Evolutionary conservation across 768 basidiomycete species (phyloP), one percentile per base, ranked within the genome.

Genomic region (Kwoniella sp.): DNA sequence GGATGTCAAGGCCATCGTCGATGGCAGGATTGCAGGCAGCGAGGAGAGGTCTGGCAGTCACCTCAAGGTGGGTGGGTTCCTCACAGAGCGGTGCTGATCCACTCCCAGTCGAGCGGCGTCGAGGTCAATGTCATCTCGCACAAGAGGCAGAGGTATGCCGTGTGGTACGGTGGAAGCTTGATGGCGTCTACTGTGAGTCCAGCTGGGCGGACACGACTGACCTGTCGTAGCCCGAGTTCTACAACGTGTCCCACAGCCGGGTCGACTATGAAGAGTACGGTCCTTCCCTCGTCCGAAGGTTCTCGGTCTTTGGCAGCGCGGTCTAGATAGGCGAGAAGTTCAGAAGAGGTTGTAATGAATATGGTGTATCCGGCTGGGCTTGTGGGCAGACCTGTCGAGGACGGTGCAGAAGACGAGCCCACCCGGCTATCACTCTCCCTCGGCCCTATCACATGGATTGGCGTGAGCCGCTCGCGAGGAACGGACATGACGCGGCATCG

Each of bases 81-180:
- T 27, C 10, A 3, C 7, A 14, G 10, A 20, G 17, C n/a, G 37
- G 36, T 43, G 40, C 26, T 56, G 43, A 50, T 28, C 27, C 0
- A 19, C 11, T 23, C 17, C 20, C 56, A 95, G 89, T 96, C 92
- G 7, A 88, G 89, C 22, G 93, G 95, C 22, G 88, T 98, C 19
- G 93, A 96, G 46, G 92, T 98, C 57, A 92, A 99, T 56, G 93
- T 99, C 67, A 95, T 98, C 70, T 88, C 87, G 8, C 95, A 99
- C 81, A 96, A 96, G 78, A 85, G 89, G 52, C 93, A 98, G 78
- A 81, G 91, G 80, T 91, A 75, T 67, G 95, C 95, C 17, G 95
- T 98, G 26, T 99, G 95, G 95, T 98, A 88, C 66, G 95, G 95
- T 65, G 95, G 95, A 23, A 91, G 88, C 6, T 80, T 98, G 29